Evolutionary conservation across 2,329 filamentous ascomycete species (phyloP).

Genomic region (Diaporthe velutina): DNA sequence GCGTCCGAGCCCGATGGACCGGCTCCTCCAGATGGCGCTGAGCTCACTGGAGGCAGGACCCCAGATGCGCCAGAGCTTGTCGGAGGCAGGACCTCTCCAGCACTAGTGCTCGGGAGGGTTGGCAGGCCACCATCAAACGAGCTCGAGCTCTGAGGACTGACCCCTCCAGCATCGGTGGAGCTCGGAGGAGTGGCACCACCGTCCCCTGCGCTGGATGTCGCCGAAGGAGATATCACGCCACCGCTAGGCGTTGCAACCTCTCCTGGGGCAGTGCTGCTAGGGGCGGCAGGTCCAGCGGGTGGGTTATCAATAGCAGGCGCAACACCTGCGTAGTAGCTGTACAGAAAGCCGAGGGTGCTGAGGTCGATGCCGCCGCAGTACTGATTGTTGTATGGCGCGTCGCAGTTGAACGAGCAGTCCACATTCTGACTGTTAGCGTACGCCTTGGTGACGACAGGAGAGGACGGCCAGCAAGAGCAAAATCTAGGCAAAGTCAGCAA

Average conservation of each 20-base stretch:
- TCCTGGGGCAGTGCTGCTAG: neutral
- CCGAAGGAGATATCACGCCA: neutral
- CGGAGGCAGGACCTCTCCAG: neutral
- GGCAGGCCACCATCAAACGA: neutral
- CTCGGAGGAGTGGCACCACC: neutral
- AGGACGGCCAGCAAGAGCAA: slow-evolving; percentile 32
- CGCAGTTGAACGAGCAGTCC: slow-evolving; percentile 38
- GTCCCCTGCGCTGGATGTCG: neutral
- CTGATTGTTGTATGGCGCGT: slow-evolving; percentile 19
- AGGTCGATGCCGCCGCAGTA: slow-evolving; percentile 38
- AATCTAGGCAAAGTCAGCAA: slow-evolving; percentile 22
- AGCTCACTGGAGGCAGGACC: neutral
- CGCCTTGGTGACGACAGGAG: neutral
- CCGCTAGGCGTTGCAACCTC: neutral
- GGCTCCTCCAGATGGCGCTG: neutral
- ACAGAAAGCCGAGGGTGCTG: slow-evolving; percentile 35
- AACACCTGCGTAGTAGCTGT: slow-evolving; percentile 32
- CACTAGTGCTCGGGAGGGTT: neutral
- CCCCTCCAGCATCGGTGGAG: neutral
- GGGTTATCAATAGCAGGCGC: neutral
- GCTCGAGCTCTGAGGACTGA: neutral
- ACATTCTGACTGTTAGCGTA: slow-evolving; percentile 27
- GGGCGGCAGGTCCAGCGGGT: no score
- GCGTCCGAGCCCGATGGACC: neutral
- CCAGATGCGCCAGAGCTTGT: neutral